phyloP scores from a whole-genome alignment of 1,139 yeast genomes.

The Yamadazyma sp. region DNA sequence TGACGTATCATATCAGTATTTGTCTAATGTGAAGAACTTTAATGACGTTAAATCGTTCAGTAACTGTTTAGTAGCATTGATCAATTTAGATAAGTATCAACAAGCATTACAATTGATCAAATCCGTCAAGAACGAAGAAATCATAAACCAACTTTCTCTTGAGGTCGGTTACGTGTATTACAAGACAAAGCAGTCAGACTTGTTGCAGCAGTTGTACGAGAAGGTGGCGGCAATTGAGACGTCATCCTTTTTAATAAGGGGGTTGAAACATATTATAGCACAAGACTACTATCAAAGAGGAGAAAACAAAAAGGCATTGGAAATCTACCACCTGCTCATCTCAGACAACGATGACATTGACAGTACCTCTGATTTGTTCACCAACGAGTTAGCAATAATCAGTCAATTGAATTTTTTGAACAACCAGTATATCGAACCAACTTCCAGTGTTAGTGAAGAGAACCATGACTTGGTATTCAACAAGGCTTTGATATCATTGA shows the following conservation, averaged over 20 bases:
- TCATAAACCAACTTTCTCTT: conserved; percentile 37
- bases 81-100: conserved; percentile 68
- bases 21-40: conserved; percentile 39
- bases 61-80: conserved; percentile 66
- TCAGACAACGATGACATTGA: conserved; percentile 38
- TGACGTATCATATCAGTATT: conserved; percentile 43
- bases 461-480: conserved; percentile 56
- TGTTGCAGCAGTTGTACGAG: conserved; percentile 42
- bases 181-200: conserved; percentile 52
- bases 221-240: conserved; percentile 23
- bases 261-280: conserved; percentile 74
- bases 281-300: conserved; percentile 78
- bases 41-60: conserved; percentile 55
- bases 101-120: conserved; percentile 52
- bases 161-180: conserved; percentile 74
- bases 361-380: conserved; percentile 55
- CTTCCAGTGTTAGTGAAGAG: conserved; percentile 12
- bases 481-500: conserved; percentile 57
- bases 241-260: conserved; percentile 36
- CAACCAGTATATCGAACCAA: conserved; percentile 9
- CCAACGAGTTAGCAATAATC: conserved; percentile 68
- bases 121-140: conserved; percentile 34
- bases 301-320: conserved; percentile 50
- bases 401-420: conserved; percentile 44
- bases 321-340: conserved; percentile 53